Percentiles rank a stretch among this genome's conserved stretches.
phyloP scores from a whole-genome alignment of 2,329 filamentous ascomycete genomes.

The Aspergillus thermomutatus region DNA sequence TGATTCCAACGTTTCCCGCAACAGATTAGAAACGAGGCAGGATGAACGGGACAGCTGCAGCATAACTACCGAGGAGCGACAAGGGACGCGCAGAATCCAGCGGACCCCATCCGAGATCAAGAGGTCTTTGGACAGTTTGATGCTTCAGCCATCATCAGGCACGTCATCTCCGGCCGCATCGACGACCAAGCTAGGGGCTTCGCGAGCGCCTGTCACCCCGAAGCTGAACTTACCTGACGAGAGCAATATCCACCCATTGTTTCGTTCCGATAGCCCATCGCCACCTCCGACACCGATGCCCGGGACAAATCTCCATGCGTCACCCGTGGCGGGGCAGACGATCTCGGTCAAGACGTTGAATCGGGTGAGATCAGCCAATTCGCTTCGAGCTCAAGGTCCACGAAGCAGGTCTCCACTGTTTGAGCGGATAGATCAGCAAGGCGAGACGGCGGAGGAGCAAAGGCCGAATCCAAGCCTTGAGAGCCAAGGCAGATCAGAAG shows the following conservation, averaged over 20 bases:
- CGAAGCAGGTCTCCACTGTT: constrained; percentile 18
- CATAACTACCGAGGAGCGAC: constrained; percentile 3
- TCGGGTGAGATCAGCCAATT: constrained; percentile 34
- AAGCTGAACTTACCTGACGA: constrained; percentile 36
- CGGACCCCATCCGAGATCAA: constrained; percentile 18
- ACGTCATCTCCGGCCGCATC: constrained; percentile 19
- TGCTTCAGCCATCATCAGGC: constrained; percentile 16
- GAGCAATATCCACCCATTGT: constrained; percentile 57
- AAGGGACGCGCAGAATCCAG: constrained; percentile 1
- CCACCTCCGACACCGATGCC: constrained; percentile 51
- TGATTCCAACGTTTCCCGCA: constrained; percentile 7
- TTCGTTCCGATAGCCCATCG: constrained; percentile 52
- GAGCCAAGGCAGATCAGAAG: background rate
- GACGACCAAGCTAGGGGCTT: constrained; percentile 14
- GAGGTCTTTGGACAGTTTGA: constrained; percentile 25
- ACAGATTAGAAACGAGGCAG: background rate
- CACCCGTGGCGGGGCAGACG: constrained; percentile 52
- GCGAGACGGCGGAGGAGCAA: constrained; percentile 9
- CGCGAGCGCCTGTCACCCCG: constrained; percentile 12
- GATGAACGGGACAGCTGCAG: constrained; percentile 11
- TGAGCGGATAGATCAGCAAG: constrained; percentile 10
- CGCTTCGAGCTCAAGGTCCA: constrained; percentile 23
- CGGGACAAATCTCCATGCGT: constrained; percentile 55
- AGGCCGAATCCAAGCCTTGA: constrained; percentile 3
- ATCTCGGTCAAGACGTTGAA: constrained; percentile 41